Base-by-base conservation (phyloP, 331 rosid species). In the Quercus phellos region DNA sequence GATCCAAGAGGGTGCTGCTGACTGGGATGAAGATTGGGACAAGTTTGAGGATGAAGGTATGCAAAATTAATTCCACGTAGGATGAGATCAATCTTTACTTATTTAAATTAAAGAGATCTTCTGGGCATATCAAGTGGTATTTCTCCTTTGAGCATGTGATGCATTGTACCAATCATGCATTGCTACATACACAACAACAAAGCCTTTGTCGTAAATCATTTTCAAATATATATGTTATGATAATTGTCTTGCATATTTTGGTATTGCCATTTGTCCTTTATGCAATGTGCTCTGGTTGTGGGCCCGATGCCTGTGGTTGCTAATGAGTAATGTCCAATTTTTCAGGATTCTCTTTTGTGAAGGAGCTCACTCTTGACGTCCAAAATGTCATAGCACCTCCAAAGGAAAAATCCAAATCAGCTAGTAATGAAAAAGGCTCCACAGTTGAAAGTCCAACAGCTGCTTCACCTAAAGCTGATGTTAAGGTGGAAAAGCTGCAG, bases 1-100 rank as follows among this genome's bases (percentile, higher is more conserved):
- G 38, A 90, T 95, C 85, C 97, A 91, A 84, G 96, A 85, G 79
- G 96, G 84, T 74, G 90, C 92, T 79, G 97, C 99, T 79, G 99
- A 95, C 85, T 95, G 99, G 99, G 93, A 95, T 85, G 96, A 86
- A 73, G 88, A 91, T 84, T 94, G 98, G 97, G 99, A 94, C 79
- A 92, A 90, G 83, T 87, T 94, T 77, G 97, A 92, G 78, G 98
- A 91, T 60, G 91, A 92, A 92, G 99, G 99, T 94, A 88, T 81
- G 75, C 51, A 73, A 67, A 76, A 83, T 77, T 73, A 70, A 78
- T 68, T 61, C 70, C 42, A 18, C 3, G 10, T 58, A 51, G 63
- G 73, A 59, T 68, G 55, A 61, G 30, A 60, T 73, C 77, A 27
- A 70, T 76, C 74, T 17, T 8, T 70, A 80, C 22, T 66, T 14